phyloP scores from a whole-genome alignment of 257 asterid species.

The Verbascum thapsus region DNA sequence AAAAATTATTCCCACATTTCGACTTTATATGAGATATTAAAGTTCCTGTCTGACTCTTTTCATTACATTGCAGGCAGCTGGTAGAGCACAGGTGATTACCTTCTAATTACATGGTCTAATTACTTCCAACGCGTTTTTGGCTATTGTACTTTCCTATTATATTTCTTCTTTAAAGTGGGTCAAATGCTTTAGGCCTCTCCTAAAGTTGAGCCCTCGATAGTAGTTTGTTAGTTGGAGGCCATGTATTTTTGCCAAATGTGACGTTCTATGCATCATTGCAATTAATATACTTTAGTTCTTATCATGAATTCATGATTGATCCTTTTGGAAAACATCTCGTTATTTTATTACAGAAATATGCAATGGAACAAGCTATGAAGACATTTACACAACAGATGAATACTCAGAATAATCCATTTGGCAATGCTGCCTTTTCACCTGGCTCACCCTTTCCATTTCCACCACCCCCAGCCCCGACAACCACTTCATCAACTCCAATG shows the following conservation, averaged over 20 bases:
- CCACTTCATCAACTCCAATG: constrained; percentile 43
- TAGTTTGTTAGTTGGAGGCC: too few species aligned
- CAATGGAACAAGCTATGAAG: constrained; percentile 97
- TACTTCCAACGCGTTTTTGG: constrained; percentile 12
- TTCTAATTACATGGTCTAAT: constrained; percentile 26
- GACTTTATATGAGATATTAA: constrained; percentile 14
- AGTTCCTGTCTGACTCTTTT: constrained; percentile 30
- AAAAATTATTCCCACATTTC: too few species aligned
- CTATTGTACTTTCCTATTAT: too few species aligned
- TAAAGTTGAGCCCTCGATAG: too few species aligned
- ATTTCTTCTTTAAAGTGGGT: too few species aligned
- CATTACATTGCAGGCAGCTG: constrained; percentile 62
- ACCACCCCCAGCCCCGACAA: constrained; percentile 40
- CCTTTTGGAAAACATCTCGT: constrained; percentile 16
- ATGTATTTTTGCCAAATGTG: not conserved
- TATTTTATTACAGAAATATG: constrained; percentile 75
- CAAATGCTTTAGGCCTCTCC: too few species aligned
- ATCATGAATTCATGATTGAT: not conserved
- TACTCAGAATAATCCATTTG: constrained; percentile 68
- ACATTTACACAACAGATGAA: constrained; percentile 83
- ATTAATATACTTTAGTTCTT: constrained; percentile 2
- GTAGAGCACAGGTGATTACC: constrained; percentile 71
- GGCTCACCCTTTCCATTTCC: constrained; percentile 85
- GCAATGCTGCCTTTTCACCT: constrained; percentile 56
- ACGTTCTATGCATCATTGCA: not conserved